These are phyloP conservation scores for Podaxis mareebaensis DNA, from an alignment of 768 basidiomycete genomes.

Conservation along the genomic window DNA sequence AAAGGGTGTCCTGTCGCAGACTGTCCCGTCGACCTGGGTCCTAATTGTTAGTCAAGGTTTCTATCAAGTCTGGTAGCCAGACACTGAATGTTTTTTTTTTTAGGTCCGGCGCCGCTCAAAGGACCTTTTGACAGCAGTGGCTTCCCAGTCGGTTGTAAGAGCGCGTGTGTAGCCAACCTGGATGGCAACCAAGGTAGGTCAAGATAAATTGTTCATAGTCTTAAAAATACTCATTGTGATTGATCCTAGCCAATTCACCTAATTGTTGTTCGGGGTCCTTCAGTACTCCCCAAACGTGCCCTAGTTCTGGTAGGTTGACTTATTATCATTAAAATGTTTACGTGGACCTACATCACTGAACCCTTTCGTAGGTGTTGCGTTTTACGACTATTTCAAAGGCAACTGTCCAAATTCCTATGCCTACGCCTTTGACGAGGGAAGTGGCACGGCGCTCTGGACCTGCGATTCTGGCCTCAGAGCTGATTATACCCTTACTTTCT, in stretches of 20 bases:
- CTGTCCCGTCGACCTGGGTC: conserved; percentile 63
- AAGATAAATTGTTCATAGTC: background rate
- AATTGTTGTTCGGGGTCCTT: conserved; percentile 67
- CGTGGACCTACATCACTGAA: background rate
- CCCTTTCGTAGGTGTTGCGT: background rate
- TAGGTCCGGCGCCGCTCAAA: conserved; percentile 50
- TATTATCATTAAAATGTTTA: background rate
- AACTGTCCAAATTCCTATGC: conserved; percentile 51
- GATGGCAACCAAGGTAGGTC: conserved; percentile 40
- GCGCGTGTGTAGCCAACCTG: conserved; percentile 50
- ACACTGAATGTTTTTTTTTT: conserved; percentile 5
- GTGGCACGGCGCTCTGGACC: conserved; percentile 51
- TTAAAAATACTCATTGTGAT: background rate
- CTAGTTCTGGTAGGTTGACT: conserved; percentile 35
- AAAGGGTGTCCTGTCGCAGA: conserved; percentile 53
- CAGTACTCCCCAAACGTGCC: conserved; percentile 56
- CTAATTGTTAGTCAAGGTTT: conserved; percentile 32
- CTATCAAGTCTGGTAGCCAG: background rate
- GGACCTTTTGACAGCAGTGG: conserved; percentile 57
- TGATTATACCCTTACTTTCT: conserved; percentile 53
- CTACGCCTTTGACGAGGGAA: conserved; percentile 57
- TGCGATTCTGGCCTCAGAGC: conserved; percentile 43
- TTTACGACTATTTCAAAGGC: conserved; percentile 42
- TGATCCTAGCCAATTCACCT: conserved; percentile 48
- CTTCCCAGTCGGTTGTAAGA: conserved; percentile 59